These are phyloP conservation scores for Flaveria robusta DNA, from an alignment of 129 eudicot genomes.

Conservation along the genomic window DNA sequence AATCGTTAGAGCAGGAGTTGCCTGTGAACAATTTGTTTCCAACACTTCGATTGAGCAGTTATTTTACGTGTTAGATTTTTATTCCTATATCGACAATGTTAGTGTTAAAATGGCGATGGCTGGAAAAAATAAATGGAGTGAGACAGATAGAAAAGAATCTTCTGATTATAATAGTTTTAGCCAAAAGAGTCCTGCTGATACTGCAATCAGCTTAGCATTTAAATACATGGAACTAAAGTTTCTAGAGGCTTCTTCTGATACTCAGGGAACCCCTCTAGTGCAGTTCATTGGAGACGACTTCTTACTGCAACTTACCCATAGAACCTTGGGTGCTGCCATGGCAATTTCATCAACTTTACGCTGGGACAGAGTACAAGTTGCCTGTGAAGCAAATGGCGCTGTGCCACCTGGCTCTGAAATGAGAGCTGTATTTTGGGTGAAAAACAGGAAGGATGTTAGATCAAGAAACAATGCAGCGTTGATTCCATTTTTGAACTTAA, in stretches of 20 bases:
- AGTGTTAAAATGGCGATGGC: constrained; percentile 57
- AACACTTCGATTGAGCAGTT: constrained; percentile 85
- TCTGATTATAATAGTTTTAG: constrained; percentile 36
- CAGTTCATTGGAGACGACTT: constrained; percentile 67
- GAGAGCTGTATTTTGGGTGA: constrained; percentile 86
- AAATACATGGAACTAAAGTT: constrained; percentile 64
- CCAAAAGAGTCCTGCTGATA: constrained; percentile 77
- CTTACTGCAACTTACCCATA: constrained; percentile 61
- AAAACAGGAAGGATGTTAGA: constrained; percentile 38
- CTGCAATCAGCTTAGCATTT: constrained; percentile 58
- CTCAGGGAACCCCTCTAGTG: constrained; percentile 61
- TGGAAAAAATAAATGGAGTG: constrained; percentile 38
- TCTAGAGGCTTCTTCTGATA: constrained; percentile 55
- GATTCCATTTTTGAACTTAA: constrained; percentile 64
- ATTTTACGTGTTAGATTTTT: constrained; percentile 75
- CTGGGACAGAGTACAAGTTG: constrained; percentile 69
- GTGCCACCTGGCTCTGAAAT: constrained; percentile 46
- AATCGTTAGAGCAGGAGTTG: constrained; percentile 70
- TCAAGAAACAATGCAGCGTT: constrained; percentile 30
- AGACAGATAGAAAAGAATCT: constrained; percentile 36
- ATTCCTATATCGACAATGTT: constrained; percentile 58
- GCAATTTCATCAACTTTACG: constrained; percentile 69
- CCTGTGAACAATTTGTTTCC: constrained; percentile 67
- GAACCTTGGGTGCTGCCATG: constrained; percentile 88
- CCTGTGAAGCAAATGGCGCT: constrained; percentile 53